These are phyloP conservation scores for Mesostigma viride DNA, from an alignment of 139 green algal genomes.

Conservation along the genomic window DNA sequence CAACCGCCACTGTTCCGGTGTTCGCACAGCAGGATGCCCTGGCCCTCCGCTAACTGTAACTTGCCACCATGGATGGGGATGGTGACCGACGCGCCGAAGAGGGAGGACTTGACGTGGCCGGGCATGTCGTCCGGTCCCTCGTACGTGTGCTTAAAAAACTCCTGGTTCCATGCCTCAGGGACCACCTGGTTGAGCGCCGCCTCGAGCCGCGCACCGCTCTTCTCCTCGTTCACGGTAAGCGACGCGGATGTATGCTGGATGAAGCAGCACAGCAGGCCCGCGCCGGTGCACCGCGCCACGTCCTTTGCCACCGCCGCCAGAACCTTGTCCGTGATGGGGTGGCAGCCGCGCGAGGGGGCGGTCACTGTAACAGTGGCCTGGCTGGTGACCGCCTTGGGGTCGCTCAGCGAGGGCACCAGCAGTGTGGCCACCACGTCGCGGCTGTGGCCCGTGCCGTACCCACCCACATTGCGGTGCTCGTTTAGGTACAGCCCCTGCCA, in stretches of 20 bases:
- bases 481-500: constrained; percentile 33
- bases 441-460: too few relatives aligned
- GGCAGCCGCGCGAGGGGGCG: too few relatives aligned
- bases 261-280: not conserved
- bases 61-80: constrained; percentile 29
- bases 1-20: constrained; percentile 29
- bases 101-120: constrained; percentile 37
- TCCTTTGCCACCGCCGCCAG: too few relatives aligned
- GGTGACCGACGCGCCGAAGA: constrained; percentile 33
- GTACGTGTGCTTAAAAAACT: constrained; percentile 24
- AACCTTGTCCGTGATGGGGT: too few relatives aligned
- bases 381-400: too few relatives aligned
- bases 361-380: too few relatives aligned
- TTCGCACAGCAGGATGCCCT: constrained; percentile 39
- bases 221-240: constrained; percentile 35
- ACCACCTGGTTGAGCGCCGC: not conserved
- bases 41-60: constrained; percentile 18
- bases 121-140: constrained; percentile 42
- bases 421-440: too few relatives aligned
- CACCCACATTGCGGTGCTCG: constrained; percentile 30
- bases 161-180: constrained; percentile 12
- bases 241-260: constrained; percentile 35
- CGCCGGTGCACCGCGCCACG: too few relatives aligned
- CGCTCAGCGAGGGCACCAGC: too few relatives aligned
- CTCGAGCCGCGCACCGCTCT: not conserved